Conservation (phyloP, 179 eudicot genomes). For the Silene noctiflora region DNA sequence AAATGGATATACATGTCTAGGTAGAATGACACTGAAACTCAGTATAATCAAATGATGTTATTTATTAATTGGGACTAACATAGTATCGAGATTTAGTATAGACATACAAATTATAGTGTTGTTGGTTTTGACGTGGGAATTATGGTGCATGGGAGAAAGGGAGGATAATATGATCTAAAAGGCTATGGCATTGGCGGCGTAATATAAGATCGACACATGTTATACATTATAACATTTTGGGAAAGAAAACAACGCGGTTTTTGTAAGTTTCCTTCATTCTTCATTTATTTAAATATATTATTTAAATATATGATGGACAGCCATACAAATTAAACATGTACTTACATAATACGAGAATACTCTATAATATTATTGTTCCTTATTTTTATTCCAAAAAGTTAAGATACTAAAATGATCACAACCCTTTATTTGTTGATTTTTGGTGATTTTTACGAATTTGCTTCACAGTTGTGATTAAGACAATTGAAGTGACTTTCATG, state of each 20-base stretch:
- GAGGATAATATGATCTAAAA: background rate
- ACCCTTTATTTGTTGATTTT: background rate
- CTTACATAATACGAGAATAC: background rate
- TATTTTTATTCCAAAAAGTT: constrained; percentile 10
- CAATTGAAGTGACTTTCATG: constrained; percentile 23
- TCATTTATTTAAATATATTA: too few species aligned
- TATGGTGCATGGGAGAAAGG: background rate
- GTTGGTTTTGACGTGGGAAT: background rate
- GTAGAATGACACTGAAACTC: too few species aligned
- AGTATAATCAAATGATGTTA: too few species aligned
- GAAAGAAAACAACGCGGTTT: constrained; percentile 5
- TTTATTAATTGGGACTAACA: too few species aligned
- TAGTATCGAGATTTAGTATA: too few species aligned
- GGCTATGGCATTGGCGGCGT: constrained; percentile 1
- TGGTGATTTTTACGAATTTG: background rate
- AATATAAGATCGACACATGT: constrained; percentile 4
- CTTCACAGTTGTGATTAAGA: constrained; percentile 28
- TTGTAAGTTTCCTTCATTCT: background rate
- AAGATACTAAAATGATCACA: background rate
- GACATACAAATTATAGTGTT: too few species aligned
- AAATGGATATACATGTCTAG: too few species aligned
- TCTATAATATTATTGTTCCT: too few species aligned
- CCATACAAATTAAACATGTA: background rate
- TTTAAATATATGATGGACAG: background rate
- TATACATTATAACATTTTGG: background rate